These are phyloP conservation scores for Anthostomella pinea DNA, from an alignment of 2,329 filamentous ascomycete genomes.

Conservation along the genomic window DNA sequence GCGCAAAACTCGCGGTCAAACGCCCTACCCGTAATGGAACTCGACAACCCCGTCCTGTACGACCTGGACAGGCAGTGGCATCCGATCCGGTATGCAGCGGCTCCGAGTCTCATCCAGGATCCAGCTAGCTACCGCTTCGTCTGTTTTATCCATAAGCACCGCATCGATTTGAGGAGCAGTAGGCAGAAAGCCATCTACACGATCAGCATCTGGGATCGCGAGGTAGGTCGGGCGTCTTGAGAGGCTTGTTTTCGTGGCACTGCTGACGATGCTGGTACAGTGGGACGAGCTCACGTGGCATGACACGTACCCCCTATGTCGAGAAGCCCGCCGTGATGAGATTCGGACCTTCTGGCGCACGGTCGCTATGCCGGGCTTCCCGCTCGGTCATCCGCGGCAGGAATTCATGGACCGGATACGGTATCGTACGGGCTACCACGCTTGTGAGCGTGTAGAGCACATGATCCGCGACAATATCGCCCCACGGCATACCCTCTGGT, in stretches of 20 bases:
- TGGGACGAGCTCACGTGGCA: conserved; percentile 22
- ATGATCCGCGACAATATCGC: conserved; percentile 9
- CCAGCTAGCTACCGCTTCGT: conserved; percentile 19
- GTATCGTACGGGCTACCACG: conserved; percentile 19
- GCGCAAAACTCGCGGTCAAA: conserved; percentile 1
- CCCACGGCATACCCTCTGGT: conserved; percentile 16
- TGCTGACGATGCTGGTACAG: too few relatives aligned
- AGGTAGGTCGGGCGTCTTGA: conserved; percentile 10
- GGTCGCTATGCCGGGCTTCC: conserved; percentile 2
- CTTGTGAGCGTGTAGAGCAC: conserved; percentile 12
- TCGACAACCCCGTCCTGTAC: conserved; percentile 6
- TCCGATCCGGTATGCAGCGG: conserved; percentile 4
- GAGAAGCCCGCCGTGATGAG: conserved; percentile 9
- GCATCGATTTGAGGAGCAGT: conserved; percentile 6
- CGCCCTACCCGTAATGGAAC: neutral
- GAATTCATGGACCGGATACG: conserved; percentile 16
- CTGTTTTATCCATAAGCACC: conserved; percentile 24
- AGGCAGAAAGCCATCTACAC: conserved; percentile 16
- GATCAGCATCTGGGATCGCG: conserved; percentile 24
- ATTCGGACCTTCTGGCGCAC: conserved; percentile 16
- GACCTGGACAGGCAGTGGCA: conserved; percentile 14
- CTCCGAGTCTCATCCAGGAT: too few relatives aligned
- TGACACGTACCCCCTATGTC: conserved; percentile 16
- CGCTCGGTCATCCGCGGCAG: neutral
- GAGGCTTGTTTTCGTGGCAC: neutral